Base-by-base conservation (phyloP, 129 eudicot species). In the Chrysanthemum lavandulifolium region DNA sequence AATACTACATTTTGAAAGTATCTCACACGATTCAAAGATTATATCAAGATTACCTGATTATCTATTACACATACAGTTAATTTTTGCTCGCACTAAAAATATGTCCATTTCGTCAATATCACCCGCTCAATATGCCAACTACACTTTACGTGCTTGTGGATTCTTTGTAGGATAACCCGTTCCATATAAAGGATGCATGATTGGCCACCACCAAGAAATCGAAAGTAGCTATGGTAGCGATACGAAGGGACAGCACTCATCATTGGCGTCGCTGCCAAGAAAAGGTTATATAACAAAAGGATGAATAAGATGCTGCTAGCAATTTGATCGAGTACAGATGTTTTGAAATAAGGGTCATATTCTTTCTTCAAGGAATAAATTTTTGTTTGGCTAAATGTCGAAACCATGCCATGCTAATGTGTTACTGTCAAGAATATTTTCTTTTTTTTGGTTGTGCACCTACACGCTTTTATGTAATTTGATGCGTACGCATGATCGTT, bases 381-480 rank as follows among this genome's bases (percentile, higher is more conserved):
- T 14, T 19, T 19, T 45, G 67, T 0, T 60, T 61, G 53, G 73
- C 51, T 31, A 73, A 16, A 74, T 33, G 71, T 64, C 19, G 58
- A 19, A 54, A 65, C 47, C 43, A n/a, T 53, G 79, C 59, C 78
- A 74, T 63, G 50, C 61, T 18, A 52, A 29, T 53, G 65, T 65
- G 65, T 65, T 65, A n/a, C 48, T 18, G 16, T 75, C 79, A 75
- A 75, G 79, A 75, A 75, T 75, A 65, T 3, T n/a, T n/a, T n/a
- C n/a, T 23, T 0, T 29, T 29, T 65, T 54, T 65, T 54, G 55
- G 48, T 36, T 75, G 72, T 53, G 54, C 57, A 65, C 16, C 29
- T 18, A 52, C 54, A 77, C 76, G 76, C 58, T 63, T 74, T 52
- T 52, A 8, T 15, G 16, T 43, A 65, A 29, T 53, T 75, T 65